These are phyloP conservation scores for Ganoderma meredithae DNA, from an alignment of 1,284 basidiomycete genomes.

Conservation along the genomic window DNA sequence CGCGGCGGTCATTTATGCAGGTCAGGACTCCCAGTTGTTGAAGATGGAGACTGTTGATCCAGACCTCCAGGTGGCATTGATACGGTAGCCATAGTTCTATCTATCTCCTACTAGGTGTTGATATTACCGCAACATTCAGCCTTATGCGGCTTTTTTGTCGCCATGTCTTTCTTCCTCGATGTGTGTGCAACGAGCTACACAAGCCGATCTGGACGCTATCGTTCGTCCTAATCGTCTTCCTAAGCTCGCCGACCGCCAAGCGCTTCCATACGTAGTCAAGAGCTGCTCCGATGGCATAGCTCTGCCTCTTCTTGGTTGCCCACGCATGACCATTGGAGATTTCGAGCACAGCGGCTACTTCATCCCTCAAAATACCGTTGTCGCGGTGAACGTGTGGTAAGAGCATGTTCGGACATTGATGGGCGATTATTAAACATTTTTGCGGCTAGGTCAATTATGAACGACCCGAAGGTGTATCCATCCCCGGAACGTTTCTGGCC, in stretches of 20 bases:
- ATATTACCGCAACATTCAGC: constrained; percentile 29
- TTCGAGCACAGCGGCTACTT: constrained; percentile 25
- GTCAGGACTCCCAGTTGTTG: neutral
- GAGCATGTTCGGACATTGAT: neutral
- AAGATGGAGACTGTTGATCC: neutral
- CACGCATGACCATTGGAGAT: constrained; percentile 20
- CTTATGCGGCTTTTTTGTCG: constrained; percentile 34
- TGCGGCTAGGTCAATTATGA: constrained; percentile 32
- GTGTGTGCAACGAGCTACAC: constrained; percentile 25
- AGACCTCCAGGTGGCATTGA: constrained; percentile 17
- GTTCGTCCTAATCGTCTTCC: constrained; percentile 22
- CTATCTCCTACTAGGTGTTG: neutral
- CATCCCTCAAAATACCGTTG: constrained; percentile 18
- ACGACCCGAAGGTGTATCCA: constrained; percentile 29
- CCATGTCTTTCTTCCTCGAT: constrained; percentile 35
- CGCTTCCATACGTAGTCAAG: constrained; percentile 25
- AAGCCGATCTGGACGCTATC: constrained; percentile 20
- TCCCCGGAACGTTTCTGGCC: constrained; percentile 36
- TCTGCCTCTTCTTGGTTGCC: constrained; percentile 10
- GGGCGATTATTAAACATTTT: neutral
- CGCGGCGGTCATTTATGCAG: constrained; percentile 15
- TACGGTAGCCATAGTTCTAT: constrained; percentile 1
- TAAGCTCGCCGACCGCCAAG: constrained; percentile 18
- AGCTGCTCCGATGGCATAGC: constrained; percentile 14
- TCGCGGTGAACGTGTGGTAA: constrained; percentile 23